Evolutionary conservation across 106 monocot genomes (phyloP).

Genomic region (Xerophyta viscosa): DNA sequence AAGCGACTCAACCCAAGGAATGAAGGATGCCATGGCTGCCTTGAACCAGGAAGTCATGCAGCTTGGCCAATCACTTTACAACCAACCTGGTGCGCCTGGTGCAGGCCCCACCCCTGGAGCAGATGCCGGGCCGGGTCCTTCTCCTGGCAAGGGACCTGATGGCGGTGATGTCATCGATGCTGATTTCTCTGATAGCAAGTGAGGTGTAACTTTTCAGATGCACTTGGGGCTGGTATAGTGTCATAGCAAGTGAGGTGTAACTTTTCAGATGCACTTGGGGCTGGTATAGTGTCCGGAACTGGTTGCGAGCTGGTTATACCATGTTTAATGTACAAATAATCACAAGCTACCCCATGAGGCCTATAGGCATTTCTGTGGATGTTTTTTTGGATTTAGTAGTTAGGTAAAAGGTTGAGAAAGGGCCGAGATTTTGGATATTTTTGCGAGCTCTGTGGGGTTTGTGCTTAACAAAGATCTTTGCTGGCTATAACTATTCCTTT

Average conservation of each 20-base stretch:
- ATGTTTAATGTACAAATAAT: too few species aligned
- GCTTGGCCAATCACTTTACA: conserved; percentile 30
- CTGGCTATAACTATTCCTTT: too few species aligned
- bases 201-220: conserved; percentile 8
- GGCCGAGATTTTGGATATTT: too few species aligned
- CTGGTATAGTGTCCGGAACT: too few species aligned
- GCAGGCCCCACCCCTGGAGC: conserved; percentile 1
- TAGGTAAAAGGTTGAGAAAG: too few species aligned
- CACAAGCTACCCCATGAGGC: too few species aligned
- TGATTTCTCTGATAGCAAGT: conserved; percentile 89
- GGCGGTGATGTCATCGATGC: conserved; percentile 70
- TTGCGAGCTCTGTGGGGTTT: too few species aligned
- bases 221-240: too few species aligned
- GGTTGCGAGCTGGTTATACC: too few species aligned
- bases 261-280: not conserved
- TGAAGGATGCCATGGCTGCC: conserved; percentile 32
- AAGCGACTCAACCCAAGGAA: conserved; percentile 14
- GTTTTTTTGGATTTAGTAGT: too few species aligned
- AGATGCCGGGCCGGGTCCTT: not conserved
- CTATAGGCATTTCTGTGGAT: too few species aligned
- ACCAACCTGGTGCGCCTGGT: conserved; percentile 20
- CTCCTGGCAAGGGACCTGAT: conserved; percentile 11
- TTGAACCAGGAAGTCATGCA: conserved; percentile 38
- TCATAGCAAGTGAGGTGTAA: conserved; percentile 59
- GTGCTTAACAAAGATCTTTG: too few species aligned